Conservation (phyloP, 345 rosid genomes). For the Camelina sativa region DNA sequence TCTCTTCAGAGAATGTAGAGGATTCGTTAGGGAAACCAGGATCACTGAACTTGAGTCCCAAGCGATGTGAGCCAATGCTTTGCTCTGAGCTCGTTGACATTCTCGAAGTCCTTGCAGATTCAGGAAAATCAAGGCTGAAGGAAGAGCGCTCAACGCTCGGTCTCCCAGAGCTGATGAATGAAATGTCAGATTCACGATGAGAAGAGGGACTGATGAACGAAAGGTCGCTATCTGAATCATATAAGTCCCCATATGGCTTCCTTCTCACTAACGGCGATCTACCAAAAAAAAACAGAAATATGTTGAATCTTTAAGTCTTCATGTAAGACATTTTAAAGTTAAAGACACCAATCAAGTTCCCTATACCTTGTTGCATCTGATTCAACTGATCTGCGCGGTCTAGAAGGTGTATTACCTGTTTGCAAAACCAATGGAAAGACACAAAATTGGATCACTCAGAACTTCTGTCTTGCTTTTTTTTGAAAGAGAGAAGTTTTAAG, state of each 20-base stretch:
- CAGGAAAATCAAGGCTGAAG: conserved; percentile 55
- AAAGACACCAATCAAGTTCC: background rate
- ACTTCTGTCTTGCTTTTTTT: background rate
- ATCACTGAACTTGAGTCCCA: conserved; percentile 55
- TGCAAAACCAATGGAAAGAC: conserved; percentile 16
- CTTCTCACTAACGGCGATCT: conserved; percentile 60
- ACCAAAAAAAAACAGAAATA: background rate
- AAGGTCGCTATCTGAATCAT: conserved; percentile 69
- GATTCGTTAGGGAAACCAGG: conserved; percentile 47
- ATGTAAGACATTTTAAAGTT: background rate
- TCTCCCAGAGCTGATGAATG: conserved; percentile 80
- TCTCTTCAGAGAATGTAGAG: conserved; percentile 61
- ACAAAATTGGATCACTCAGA: background rate
- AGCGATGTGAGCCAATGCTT: conserved; percentile 61
- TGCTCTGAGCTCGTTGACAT: conserved; percentile 67
- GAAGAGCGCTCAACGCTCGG: conserved; percentile 69
- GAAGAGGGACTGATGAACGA: conserved; percentile 56
- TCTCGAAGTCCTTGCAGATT: conserved; percentile 52
- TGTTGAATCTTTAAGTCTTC: conserved; percentile 10
- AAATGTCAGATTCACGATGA: conserved; percentile 65
- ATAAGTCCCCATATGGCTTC: conserved; percentile 49
- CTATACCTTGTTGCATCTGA: conserved; percentile 22
- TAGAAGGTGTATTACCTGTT: conserved; percentile 55
- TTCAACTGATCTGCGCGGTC: conserved; percentile 55
- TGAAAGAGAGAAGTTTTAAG: background rate